phyloP scores from a whole-genome alignment of 805 yeast species.

The Yamadazyma scolyti region DNA sequence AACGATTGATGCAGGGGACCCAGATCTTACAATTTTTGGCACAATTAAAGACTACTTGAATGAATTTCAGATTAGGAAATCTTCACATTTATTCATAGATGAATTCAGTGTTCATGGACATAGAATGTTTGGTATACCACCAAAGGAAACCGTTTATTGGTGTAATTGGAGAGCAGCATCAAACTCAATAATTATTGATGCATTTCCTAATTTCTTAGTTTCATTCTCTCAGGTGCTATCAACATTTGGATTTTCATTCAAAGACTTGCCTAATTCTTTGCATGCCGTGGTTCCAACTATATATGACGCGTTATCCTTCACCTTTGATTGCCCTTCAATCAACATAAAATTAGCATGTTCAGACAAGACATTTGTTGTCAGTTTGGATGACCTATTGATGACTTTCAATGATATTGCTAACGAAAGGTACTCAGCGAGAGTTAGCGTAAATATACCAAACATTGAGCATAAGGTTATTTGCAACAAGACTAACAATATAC shows the following conservation, averaged over 20 bases:
- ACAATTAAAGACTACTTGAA: conserved; percentile 14
- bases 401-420: conserved; percentile 70
- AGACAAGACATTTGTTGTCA: conserved; percentile 9
- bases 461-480: conserved; percentile 31
- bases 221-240: conserved; percentile 39
- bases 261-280: conserved; percentile 74
- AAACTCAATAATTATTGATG: conserved; percentile 54
- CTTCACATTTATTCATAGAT: conserved; percentile 52
- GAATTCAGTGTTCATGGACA: conserved; percentile 75
- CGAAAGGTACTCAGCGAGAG: conserved; percentile 53
- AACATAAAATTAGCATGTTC: conserved; percentile 29
- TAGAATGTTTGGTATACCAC: conserved; percentile 90
- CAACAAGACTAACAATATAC: conserved; percentile 8
- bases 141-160: conserved; percentile 79
- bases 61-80: conserved; percentile 1
- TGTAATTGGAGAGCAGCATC: conserved; percentile 86
- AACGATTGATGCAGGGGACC: conserved; percentile 18
- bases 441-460: conserved; percentile 48
- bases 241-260: conserved; percentile 59
- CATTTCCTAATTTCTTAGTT: conserved; percentile 44
- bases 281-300: conserved; percentile 51
- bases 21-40: conserved; percentile 18
- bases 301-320: conserved; percentile 66
- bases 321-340: conserved; percentile 51
- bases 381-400: conserved; percentile 26